phyloP scores from a whole-genome alignment of 78 protist species.

The Tieghemostelium lacteum region DNA sequence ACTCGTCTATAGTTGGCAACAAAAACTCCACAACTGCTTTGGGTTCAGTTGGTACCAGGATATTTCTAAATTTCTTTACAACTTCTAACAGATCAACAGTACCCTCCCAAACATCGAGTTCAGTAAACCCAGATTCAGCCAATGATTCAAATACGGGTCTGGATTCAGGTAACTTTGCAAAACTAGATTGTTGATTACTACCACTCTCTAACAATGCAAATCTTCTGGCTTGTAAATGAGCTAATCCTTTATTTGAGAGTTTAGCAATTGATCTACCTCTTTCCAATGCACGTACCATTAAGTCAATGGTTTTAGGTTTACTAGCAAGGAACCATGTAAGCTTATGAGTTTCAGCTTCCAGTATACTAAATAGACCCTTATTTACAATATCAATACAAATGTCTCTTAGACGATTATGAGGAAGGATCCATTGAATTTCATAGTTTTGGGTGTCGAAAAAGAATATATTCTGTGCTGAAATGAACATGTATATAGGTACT shows the following conservation, averaged over 20 bases:
- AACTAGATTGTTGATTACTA: background rate
- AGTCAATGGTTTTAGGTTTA: constrained; percentile 31
- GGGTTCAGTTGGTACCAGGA: constrained; percentile 36
- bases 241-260: constrained; percentile 4
- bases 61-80: constrained; percentile 15
- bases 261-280: constrained; percentile 55
- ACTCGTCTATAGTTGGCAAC: constrained; percentile 16
- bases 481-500: constrained; percentile 32
- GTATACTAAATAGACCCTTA: constrained; percentile 25
- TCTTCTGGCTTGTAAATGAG: constrained; percentile 19
- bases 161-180: constrained; percentile 56
- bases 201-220: constrained; percentile 23
- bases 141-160: constrained; percentile 58
- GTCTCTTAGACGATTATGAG: constrained; percentile 50
- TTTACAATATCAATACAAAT: constrained; percentile 41
- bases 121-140: constrained; percentile 46
- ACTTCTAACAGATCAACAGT: constrained; percentile 60
- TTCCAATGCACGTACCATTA: constrained; percentile 18
- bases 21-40: constrained; percentile 57
- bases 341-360: constrained; percentile 19
- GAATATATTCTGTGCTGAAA: constrained; percentile 21
- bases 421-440: constrained; percentile 24
- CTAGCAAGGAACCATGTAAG: constrained; percentile 31
- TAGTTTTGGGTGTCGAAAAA: constrained; percentile 24
- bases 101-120: constrained; percentile 73